Base-by-base conservation (phyloP, 352 stramenopile genomes). In the Phytophthora brassicae region DNA sequence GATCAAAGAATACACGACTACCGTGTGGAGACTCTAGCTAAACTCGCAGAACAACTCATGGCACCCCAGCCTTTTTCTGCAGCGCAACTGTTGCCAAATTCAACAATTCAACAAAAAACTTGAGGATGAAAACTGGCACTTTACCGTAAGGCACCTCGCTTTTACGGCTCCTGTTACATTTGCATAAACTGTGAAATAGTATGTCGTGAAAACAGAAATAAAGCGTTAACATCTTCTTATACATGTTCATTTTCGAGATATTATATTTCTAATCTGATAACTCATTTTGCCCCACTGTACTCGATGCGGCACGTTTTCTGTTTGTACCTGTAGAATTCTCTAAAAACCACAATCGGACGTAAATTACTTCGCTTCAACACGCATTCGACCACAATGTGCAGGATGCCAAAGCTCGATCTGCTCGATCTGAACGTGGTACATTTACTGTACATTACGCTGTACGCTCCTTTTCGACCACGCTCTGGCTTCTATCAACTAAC, bases 1-100 rank as follows among this genome's bases (percentile, higher is more conserved):
- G 12, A 77, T 66, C 39, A 77, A 79, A 42, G 75, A 89, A 45
- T 89, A 86, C 48, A 75, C 77, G 22, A 75, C 69, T 20, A 89
- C n/a, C n/a, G n/a, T n/a, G n/a, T 89, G 80, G 61, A 88, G 48
- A 70, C 70, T 42, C 68, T 89, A 7, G 68, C 66, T 11, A 60
- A 70, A 17, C 65, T 89, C 24, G 76, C 72, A 0, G 53, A 60
- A 0, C 55, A 77, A 16, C 58, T 81, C 4, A 39, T 79, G 16
- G 56, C 50, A 31, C 70, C 62, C 16, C 45, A 41, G 28, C 50
- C 57, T 24, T 17, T 44, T 44, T 6, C 38, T 44, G 38, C 38
- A 16, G 38, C 38, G 36, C 16, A n/a, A 22, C 3, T 20, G 17
- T 38, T 38, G 31, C 3, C 31, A 38, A 38, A 38, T 9, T 31